phyloP scores from a whole-genome alignment of 2,329 filamentous ascomycete species.

The Bipolaris oryzae region DNA sequence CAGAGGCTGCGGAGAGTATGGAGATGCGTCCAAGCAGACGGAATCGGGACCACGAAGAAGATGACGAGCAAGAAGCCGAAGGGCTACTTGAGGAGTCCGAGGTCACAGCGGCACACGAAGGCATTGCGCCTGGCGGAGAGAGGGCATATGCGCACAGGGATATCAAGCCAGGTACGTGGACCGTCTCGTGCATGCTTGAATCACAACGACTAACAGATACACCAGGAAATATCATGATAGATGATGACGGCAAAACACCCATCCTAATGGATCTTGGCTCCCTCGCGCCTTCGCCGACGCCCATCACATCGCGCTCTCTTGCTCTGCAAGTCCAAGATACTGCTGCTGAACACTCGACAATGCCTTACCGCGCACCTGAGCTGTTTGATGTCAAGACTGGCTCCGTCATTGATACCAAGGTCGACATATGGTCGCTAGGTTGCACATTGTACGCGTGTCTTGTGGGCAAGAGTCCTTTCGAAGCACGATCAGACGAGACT shows the following conservation, averaged over 20 bases:
- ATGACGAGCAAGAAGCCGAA: constrained; percentile 76
- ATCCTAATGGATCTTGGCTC: constrained; percentile 98
- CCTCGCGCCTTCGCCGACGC: constrained; percentile 81
- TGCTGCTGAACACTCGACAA: constrained; percentile 94
- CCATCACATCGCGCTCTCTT: constrained; percentile 86
- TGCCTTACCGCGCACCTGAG: constrained; percentile 97
- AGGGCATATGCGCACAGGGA: constrained; percentile 92
- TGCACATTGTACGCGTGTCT: constrained; percentile 98
- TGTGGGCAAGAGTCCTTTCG: constrained; percentile 95
- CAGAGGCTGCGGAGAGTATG: constrained; percentile 51
- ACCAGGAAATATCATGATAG: constrained; percentile 93
- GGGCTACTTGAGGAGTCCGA: constrained; percentile 84
- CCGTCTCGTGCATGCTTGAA: not conserved
- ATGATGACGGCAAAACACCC: constrained; percentile 83
- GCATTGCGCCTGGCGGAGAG: constrained; percentile 69
- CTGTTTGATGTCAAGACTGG: constrained; percentile 98
- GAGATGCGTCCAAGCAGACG: constrained; percentile 52
- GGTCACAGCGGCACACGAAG: constrained; percentile 69
- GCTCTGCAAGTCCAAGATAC: constrained; percentile 92
- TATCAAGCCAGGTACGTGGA: constrained; percentile 85
- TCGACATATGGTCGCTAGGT: constrained; percentile 96
- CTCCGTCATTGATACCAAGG: constrained; percentile 89
- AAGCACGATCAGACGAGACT: constrained; percentile 93
- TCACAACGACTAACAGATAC: constrained; percentile 15
- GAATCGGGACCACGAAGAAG: constrained; percentile 59